Evolutionary conservation across 2,329 filamentous ascomycete species (phyloP).

Genomic region (Exophiala alcalophila): DNA sequence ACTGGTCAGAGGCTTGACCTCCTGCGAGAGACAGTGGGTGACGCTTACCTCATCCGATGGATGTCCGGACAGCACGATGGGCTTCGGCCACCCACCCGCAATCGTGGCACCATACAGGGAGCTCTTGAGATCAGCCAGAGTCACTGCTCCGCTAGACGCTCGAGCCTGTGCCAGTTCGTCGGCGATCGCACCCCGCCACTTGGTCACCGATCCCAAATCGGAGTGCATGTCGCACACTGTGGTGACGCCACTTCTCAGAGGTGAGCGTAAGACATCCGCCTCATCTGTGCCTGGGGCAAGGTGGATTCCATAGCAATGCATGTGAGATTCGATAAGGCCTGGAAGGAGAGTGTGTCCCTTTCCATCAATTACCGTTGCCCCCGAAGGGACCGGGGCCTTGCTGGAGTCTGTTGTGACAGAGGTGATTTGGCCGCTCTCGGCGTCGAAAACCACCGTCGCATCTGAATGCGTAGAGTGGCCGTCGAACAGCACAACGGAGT

Average conservation of each 20-base stretch:
- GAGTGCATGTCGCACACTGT: conserved; percentile 31
- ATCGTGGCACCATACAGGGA: conserved; percentile 51
- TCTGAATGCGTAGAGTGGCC: conserved; percentile 18
- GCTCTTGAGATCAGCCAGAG: conserved; percentile 47
- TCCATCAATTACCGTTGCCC: conserved; percentile 27
- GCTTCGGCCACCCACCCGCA: conserved; percentile 52
- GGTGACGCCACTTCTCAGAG: conserved; percentile 28
- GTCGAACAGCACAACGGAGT: conserved; percentile 28
- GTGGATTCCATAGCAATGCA: conserved; percentile 26
- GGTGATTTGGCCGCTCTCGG: conserved; percentile 23
- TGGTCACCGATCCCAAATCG: conserved; percentile 22
- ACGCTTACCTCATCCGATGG: conserved; percentile 33
- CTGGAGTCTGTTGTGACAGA: conserved; percentile 22
- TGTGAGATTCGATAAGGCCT: conserved; percentile 30
- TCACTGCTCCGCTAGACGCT: conserved; percentile 19
- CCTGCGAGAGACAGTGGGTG: background rate
- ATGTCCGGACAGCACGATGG: conserved; percentile 23
- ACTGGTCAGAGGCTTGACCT: conserved; percentile 1
- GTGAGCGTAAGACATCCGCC: conserved; percentile 19
- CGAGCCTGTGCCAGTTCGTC: conserved; percentile 23
- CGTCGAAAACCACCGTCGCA: conserved; percentile 28
- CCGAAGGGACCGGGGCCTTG: conserved; percentile 10
- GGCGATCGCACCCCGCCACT: conserved; percentile 16
- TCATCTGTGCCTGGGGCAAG: conserved; percentile 22
- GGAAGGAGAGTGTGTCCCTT: conserved; percentile 28